A percentile compares a stretch with the other conserved stretches of the same genome.
These are phyloP conservation scores for Vararia minispora DNA, from an alignment of 768 basidiomycete genomes.

Conservation along the genomic window DNA sequence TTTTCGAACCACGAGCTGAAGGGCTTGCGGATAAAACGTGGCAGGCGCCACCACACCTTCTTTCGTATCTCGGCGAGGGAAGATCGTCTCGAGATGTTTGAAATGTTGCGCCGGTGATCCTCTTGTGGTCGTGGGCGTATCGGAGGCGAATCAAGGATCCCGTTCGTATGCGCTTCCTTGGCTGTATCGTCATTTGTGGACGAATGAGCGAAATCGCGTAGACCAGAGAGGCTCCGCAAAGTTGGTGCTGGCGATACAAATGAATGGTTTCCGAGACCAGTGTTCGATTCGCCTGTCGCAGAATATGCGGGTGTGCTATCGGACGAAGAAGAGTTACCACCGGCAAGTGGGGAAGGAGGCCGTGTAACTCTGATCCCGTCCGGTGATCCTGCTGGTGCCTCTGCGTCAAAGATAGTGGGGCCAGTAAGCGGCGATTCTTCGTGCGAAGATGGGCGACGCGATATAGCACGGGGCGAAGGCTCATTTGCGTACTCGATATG, in stretches of 20 bases:
- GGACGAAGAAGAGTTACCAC: background rate
- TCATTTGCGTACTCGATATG: slow-evolving; percentile 15
- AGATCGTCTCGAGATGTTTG: slow-evolving; percentile 23
- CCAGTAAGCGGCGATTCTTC: background rate
- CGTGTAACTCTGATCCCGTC: background rate
- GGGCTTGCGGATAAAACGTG: slow-evolving; percentile 45
- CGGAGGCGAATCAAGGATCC: background rate
- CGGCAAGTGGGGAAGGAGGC: background rate
- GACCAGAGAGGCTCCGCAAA: background rate
- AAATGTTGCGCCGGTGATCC: no score
- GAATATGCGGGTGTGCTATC: slow-evolving; percentile 11
- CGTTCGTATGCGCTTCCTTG: background rate
- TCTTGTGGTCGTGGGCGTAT: slow-evolving; percentile 8
- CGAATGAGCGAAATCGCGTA: background rate
- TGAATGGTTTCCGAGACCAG: slow-evolving; percentile 17
- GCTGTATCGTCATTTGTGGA: no score
- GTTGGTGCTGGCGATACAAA: slow-evolving; percentile 17
- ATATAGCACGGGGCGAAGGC: no score
- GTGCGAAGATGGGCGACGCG: background rate
- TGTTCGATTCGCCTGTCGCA: slow-evolving; percentile 18
- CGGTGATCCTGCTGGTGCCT: background rate
- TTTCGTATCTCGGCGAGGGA: slow-evolving; percentile 32
- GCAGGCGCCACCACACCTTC: slow-evolving; percentile 33
- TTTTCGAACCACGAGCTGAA: slow-evolving; percentile 60
- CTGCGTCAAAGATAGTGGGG: slow-evolving; percentile 1